Conservation (phyloP, 192 early-diverging fungal species). For the Linnemannia zychae region DNA sequence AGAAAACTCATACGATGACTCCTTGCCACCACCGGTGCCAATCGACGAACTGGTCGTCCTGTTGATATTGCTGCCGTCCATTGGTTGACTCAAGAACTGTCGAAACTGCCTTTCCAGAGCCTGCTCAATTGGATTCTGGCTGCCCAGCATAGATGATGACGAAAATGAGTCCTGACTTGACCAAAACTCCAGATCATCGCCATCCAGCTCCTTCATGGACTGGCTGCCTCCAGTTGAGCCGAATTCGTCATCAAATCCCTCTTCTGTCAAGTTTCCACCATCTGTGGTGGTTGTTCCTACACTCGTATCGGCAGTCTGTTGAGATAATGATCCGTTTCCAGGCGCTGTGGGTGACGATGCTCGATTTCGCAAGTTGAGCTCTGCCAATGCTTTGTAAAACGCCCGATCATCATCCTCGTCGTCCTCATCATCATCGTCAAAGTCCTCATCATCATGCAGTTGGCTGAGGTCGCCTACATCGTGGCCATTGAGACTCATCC, state of each 20-base stretch:
- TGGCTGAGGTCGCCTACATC: conserved; percentile 13
- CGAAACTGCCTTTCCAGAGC: conserved; percentile 29
- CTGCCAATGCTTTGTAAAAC: conserved; percentile 36
- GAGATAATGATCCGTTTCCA: conserved; percentile 9
- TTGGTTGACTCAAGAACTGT: conserved; percentile 22
- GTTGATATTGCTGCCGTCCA: background rate
- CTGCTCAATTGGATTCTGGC: conserved; percentile 2
- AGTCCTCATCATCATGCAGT: conserved; percentile 22
- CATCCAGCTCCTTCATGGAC: conserved; percentile 13
- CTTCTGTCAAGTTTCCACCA: conserved; percentile 1
- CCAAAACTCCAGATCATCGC: conserved; percentile 38
- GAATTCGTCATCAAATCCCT: conserved; percentile 42
- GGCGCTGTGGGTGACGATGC: conserved; percentile 18
- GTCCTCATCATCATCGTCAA: conserved; percentile 41
- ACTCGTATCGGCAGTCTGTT: background rate
- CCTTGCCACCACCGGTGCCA: conserved; percentile 22
- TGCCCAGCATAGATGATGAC: background rate
- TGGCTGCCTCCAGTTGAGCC: conserved; percentile 13
- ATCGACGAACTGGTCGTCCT: conserved; percentile 11
- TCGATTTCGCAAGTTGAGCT: conserved; percentile 38
- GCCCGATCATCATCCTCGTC: conserved; percentile 46
- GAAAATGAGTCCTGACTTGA: conserved; percentile 31
- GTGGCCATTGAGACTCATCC: conserved; percentile 11
- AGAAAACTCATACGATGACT: conserved; percentile 24
- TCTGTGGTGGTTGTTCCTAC: background rate